A percentile compares a stretch with the other conserved stretches of the same genome.
phyloP scores from a whole-genome alignment of 345 rosid genomes.

The Noccaea bulbosa region DNA sequence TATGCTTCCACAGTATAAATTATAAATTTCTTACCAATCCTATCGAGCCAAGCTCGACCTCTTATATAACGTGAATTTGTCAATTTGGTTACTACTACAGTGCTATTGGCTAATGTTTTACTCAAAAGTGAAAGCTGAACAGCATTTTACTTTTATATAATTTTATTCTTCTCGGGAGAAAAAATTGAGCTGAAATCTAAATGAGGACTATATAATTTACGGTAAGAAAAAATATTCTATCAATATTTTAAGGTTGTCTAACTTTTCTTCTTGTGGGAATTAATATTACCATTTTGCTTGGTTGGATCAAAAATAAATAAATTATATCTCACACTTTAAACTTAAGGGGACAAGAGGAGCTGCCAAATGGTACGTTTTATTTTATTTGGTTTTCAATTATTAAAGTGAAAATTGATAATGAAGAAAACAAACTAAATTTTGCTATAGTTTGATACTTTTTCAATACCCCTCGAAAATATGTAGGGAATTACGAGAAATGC shows the following conservation, averaged over 20 bases:
- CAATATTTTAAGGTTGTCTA: constrained; percentile 35
- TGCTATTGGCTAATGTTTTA: neutral
- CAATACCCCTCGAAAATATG: constrained; percentile 10
- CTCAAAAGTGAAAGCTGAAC: neutral
- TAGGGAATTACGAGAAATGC: constrained; percentile 22
- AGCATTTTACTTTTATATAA: neutral
- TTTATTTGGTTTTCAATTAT: constrained; percentile 14
- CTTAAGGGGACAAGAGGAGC: constrained; percentile 32
- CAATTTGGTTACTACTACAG: neutral
- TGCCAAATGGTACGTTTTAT: constrained; percentile 32
- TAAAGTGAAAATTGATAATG: neutral
- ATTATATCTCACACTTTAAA: neutral
- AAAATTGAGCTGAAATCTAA: constrained; percentile 4
- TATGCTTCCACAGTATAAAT: neutral
- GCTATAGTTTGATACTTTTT: neutral
- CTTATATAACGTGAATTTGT: neutral
- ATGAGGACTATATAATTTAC: constrained; percentile 5
- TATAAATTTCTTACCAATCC: neutral
- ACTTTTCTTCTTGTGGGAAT: constrained; percentile 38
- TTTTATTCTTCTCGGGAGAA: no score
- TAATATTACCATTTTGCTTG: constrained; percentile 7
- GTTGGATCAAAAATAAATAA: neutral
- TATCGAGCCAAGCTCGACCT: neutral
- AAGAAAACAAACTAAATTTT: neutral
- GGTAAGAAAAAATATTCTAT: constrained; percentile 26